phyloP scores from a whole-genome alignment of 2,329 filamentous ascomycete species.

The Colletotrichum viniferum region DNA sequence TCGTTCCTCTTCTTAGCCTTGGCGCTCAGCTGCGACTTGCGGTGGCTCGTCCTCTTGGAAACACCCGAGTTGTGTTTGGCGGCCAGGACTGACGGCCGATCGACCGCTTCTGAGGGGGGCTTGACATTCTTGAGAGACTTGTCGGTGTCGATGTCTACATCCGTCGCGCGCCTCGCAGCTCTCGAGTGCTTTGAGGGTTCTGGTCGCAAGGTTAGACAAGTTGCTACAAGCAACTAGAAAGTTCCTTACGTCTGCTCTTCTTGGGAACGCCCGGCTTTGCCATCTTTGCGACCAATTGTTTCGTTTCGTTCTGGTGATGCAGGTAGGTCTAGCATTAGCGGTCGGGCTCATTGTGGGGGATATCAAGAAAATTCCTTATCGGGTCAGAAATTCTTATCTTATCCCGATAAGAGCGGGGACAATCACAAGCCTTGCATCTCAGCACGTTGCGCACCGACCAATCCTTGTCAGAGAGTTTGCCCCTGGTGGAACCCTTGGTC shows the following conservation, averaged over 20 bases:
- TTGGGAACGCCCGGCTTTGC: constrained; percentile 27
- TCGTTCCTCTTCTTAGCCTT: constrained; percentile 62
- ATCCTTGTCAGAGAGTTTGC: neutral
- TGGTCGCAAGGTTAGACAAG: constrained; percentile 34
- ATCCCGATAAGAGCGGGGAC: constrained; percentile 10
- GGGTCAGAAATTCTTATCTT: neutral
- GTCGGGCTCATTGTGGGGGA: constrained; percentile 5
- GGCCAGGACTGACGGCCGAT: constrained; percentile 70
- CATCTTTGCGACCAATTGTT: constrained; percentile 15
- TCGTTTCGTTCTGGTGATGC: neutral
- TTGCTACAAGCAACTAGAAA: fast-evolving
- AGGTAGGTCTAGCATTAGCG: neutral
- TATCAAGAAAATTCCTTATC: constrained; percentile 23
- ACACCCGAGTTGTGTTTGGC: constrained; percentile 72
- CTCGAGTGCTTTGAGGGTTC: constrained; percentile 73
- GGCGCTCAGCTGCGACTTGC: constrained; percentile 58
- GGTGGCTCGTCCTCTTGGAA: constrained; percentile 66
- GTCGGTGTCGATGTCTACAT: constrained; percentile 72
- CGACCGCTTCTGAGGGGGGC: constrained; percentile 51
- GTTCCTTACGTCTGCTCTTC: constrained; percentile 31
- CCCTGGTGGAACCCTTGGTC: constrained; percentile 17
- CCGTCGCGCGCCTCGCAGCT: constrained; percentile 74
- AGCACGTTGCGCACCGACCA: constrained; percentile 4
- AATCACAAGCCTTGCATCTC: constrained; percentile 1
- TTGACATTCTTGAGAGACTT: constrained; percentile 70